Conservation (phyloP, 768 basidiomycete species). For the Lepiota brunneoincarnata region DNA sequence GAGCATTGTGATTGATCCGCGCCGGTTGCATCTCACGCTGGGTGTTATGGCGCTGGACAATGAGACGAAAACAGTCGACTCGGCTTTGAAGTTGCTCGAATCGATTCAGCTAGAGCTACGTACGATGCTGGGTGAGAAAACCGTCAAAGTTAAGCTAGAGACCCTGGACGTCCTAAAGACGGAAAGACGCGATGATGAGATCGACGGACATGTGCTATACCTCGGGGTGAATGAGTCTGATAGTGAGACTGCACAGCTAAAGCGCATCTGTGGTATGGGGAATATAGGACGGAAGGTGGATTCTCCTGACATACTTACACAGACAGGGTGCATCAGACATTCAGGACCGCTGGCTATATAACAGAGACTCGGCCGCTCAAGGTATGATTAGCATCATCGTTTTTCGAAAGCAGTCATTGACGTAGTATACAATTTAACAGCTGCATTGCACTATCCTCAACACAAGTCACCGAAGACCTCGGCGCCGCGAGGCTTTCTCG, state of each 20-base stretch:
- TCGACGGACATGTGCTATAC: constrained; percentile 54
- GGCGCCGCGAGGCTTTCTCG: constrained; percentile 32
- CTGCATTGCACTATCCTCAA: constrained; percentile 53
- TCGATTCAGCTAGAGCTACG: constrained; percentile 40
- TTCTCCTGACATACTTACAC: constrained; percentile 22
- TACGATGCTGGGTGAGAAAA: constrained; percentile 30
- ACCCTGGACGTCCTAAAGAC: constrained; percentile 45
- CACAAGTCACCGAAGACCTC: constrained; percentile 40
- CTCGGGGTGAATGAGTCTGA: constrained; percentile 40
- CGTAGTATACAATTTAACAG: constrained; percentile 19
- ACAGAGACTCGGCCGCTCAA: constrained; percentile 48
- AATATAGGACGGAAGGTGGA: background rate
- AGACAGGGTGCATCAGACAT: constrained; percentile 22
- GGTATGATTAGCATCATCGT: constrained; percentile 25
- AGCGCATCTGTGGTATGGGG: constrained; percentile 27
- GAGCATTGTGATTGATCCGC: constrained; percentile 54
- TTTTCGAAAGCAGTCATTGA: background rate
- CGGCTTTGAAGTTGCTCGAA: constrained; percentile 41
- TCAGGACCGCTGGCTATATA: constrained; percentile 38
- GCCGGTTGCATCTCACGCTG: constrained; percentile 69
- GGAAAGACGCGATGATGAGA: constrained; percentile 21
- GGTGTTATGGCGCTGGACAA: constrained; percentile 65
- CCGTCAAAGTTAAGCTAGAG: constrained; percentile 37
- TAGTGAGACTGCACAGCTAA: constrained; percentile 22
- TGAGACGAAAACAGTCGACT: constrained; percentile 30